Conservation (phyloP, 2,329 filamentous ascomycete genomes). For the Aspergillus aculeatinus region DNA sequence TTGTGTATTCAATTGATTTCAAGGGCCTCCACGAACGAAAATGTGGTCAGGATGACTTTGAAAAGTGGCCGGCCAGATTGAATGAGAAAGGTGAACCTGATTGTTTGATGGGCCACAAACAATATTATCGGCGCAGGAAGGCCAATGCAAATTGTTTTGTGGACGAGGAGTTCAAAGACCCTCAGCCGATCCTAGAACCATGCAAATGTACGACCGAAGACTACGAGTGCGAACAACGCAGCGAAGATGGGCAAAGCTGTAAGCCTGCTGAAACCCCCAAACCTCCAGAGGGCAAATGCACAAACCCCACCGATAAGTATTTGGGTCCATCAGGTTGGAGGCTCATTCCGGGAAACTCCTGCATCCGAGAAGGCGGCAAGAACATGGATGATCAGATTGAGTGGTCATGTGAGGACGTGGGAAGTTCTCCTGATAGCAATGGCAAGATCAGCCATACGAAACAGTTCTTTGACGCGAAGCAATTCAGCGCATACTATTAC, state of each 20-base stretch:
- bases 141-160: conserved; percentile 87
- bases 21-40: conserved; percentile 74
- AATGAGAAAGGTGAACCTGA: conserved; percentile 77
- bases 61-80: conserved; percentile 82
- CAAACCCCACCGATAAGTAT: conserved; percentile 70
- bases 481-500: conserved; percentile 64
- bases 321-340: conserved; percentile 87
- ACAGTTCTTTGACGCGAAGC: conserved; percentile 61
- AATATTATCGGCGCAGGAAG: conserved; percentile 82
- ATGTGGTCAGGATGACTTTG: conserved; percentile 71
- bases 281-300: conserved; percentile 71
- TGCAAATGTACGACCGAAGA: conserved; percentile 82
- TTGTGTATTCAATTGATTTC: conserved; percentile 80
- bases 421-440: conserved; percentile 52
- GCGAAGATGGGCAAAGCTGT: conserved; percentile 67
- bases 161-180: conserved; percentile 78
- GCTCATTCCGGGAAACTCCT: conserved; percentile 80
- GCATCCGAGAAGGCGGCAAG: conserved; percentile 59
- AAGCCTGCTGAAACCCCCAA: conserved; percentile 61
- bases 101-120: conserved; percentile 95
- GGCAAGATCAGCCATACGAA: conserved; percentile 65
- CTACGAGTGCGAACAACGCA: conserved; percentile 90
- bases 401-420: conserved; percentile 68
- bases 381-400: conserved; percentile 73
- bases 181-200: conserved; percentile 64